Percentiles rank a stretch among this genome's conserved stretches.
These are phyloP conservation scores for Aspergillus sp. DNA, from an alignment of 2,329 filamentous ascomycete species.

Conservation along the genomic window DNA sequence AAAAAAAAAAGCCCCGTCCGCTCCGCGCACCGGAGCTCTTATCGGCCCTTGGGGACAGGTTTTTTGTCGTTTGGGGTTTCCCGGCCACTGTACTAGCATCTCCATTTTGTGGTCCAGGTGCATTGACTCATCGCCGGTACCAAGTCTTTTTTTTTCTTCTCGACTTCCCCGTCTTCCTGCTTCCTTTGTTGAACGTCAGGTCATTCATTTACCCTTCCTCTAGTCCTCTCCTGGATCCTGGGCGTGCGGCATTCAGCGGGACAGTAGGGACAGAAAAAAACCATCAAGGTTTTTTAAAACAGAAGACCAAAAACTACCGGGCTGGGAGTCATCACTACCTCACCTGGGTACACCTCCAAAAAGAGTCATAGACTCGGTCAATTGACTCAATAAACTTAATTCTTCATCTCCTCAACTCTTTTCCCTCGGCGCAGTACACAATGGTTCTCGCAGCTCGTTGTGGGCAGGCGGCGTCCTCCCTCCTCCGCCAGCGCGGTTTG, in stretches of 20 bases:
- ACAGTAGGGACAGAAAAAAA: too few species aligned
- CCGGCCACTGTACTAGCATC: too few species aligned
- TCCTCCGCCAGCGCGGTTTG: conserved; percentile 39
- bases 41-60: conserved; percentile 12
- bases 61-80: not conserved
- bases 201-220: too few species aligned
- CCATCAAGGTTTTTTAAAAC: too few species aligned
- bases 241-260: too few species aligned
- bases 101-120: conserved; percentile 5
- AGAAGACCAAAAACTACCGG: too few species aligned
- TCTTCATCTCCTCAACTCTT: conserved; percentile 5
- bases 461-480: conserved; percentile 37
- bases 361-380: conserved; percentile 8
- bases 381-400: conserved; percentile 7
- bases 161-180: conserved; percentile 6
- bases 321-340: too few species aligned
- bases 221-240: too few species aligned
- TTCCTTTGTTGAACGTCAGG: too few species aligned
- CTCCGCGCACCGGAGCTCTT: conserved; percentile 28
- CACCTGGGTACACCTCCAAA: not conserved
- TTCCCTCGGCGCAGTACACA: conserved; percentile 27
- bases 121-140: conserved; percentile 24
- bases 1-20: conserved; percentile 6
- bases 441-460: conserved; percentile 44
- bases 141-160: conserved; percentile 6